phyloP scores from a whole-genome alignment of 2,329 filamentous ascomycete species.

The Arthrobotrys iridis region DNA sequence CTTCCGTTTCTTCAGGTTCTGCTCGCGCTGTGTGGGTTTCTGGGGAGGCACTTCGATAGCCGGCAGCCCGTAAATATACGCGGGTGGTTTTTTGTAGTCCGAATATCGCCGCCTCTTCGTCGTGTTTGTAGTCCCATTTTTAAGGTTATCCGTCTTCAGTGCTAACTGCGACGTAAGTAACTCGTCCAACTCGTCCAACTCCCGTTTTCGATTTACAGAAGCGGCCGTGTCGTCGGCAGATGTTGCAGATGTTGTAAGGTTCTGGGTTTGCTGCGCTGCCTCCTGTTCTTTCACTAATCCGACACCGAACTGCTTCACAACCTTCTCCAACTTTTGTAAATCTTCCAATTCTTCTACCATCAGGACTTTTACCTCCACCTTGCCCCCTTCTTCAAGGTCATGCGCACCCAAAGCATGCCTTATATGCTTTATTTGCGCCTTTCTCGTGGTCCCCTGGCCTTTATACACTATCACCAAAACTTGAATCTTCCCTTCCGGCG shows the following conservation, averaged over 20 bases:
- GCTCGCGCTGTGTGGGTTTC: conserved; percentile 5
- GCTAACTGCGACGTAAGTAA: conserved; percentile 25
- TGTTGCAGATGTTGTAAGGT: neutral
- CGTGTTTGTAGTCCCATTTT: neutral
- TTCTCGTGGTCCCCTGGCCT: conserved; percentile 8
- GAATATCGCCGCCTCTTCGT: conserved; percentile 33
- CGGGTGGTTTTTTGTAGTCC: conserved; percentile 17
- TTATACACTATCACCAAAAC: conserved; percentile 39
- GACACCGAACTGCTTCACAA: conserved; percentile 31
- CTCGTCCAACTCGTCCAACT: conserved; percentile 34
- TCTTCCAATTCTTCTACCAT: conserved; percentile 31
- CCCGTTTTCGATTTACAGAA: conserved; percentile 19
- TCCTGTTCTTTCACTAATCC: conserved; percentile 8
- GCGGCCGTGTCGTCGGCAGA: neutral
- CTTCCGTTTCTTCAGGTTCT: conserved; percentile 28
- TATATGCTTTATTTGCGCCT: conserved; percentile 25
- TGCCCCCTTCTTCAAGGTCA: conserved; percentile 36
- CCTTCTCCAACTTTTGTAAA: conserved; percentile 18
- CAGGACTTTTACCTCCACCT: conserved; percentile 3
- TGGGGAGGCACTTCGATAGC: conserved; percentile 21
- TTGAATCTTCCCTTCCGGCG: conserved; percentile 34
- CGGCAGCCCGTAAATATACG: conserved; percentile 45
- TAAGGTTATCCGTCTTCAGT: conserved; percentile 9
- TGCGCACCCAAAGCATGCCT: conserved; percentile 12
- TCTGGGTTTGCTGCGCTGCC: neutral